These are phyloP conservation scores for Sarocladium brachiariae DNA, from an alignment of 2,329 filamentous ascomycete species.

Conservation along the genomic window DNA sequence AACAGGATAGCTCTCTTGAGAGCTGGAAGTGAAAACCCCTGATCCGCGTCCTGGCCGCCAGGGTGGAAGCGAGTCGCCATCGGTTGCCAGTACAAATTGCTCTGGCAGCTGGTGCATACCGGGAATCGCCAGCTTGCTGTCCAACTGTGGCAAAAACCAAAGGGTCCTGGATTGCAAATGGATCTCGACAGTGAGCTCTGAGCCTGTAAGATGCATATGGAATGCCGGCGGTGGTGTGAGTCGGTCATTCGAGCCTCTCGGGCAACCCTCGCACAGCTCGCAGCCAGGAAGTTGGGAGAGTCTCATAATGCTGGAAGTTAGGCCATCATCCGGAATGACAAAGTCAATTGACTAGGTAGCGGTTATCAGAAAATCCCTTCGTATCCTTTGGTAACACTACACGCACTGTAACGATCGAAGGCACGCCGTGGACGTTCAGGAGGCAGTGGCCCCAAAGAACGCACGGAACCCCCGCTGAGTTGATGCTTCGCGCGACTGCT, in stretches of 20 bases:
- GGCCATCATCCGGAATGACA: slow-evolving; percentile 16
- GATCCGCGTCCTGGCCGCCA: slow-evolving; percentile 17
- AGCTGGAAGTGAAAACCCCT: slow-evolving; percentile 12
- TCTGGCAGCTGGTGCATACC: slow-evolving; percentile 10
- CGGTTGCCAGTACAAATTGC: slow-evolving; percentile 17
- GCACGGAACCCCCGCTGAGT: slow-evolving; percentile 15
- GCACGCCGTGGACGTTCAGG: slow-evolving; percentile 17
- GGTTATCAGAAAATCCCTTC: background rate
- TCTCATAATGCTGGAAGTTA: slow-evolving; percentile 11
- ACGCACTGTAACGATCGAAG: slow-evolving; percentile 17
- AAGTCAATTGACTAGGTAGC: slow-evolving; percentile 17
- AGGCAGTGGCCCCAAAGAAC: slow-evolving; percentile 19
- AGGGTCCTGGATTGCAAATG: slow-evolving; percentile 19
- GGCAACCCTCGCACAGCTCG: slow-evolving; percentile 13
- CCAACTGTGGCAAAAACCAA: slow-evolving; percentile 18
- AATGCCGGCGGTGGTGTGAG: slow-evolving; percentile 15
- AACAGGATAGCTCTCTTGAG: slow-evolving; percentile 11
- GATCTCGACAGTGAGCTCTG: slow-evolving; percentile 17
- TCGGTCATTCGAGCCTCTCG: slow-evolving; percentile 13
- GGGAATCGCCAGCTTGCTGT: slow-evolving; percentile 12
- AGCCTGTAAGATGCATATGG: slow-evolving; percentile 13
- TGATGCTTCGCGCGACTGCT: slow-evolving; percentile 14
- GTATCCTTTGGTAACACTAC: background rate
- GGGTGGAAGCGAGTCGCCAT: slow-evolving; percentile 15
- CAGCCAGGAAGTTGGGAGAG: slow-evolving; percentile 12